phyloP scores from a whole-genome alignment of 2,329 filamentous ascomycete species.

The Colletotrichum phormii region DNA sequence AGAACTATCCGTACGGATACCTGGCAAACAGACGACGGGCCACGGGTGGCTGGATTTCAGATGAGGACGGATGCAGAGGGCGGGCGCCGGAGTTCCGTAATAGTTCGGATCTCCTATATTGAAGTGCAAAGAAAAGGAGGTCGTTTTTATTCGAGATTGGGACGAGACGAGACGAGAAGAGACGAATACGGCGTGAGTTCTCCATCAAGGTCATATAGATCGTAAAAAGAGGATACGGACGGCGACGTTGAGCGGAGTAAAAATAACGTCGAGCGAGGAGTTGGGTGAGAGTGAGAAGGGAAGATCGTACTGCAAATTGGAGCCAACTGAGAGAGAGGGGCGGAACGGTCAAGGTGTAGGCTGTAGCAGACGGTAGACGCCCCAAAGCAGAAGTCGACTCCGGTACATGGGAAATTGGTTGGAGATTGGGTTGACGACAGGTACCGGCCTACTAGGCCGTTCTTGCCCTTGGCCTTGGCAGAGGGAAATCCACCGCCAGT shows the following conservation, averaged over 20 bases:
- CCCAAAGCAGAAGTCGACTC: slow-evolving; percentile 36
- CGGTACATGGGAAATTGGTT: slow-evolving; percentile 39
- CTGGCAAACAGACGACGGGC: slow-evolving; percentile 4
- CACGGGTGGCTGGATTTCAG: slow-evolving; percentile 3
- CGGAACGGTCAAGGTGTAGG: not conserved
- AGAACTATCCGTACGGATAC: not conserved
- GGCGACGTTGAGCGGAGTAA: not conserved
- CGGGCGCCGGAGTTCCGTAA: slow-evolving; percentile 11
- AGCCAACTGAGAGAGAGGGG: slow-evolving; percentile 4
- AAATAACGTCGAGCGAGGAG: not conserved
- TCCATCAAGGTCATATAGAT: slow-evolving; percentile 14
- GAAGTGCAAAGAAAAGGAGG: not conserved
- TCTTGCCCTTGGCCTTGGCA: slow-evolving; percentile 19
- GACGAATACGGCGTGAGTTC: slow-evolving; percentile 32
- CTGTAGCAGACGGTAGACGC: slow-evolving; percentile 9
- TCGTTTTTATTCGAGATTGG: slow-evolving; percentile 7
- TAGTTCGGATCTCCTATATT: slow-evolving; percentile 1
- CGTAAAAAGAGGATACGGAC: slow-evolving; percentile 1
- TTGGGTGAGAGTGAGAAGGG: not conserved
- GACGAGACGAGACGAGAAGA: slow-evolving; percentile 19
- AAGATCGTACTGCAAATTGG: slow-evolving; percentile 26
- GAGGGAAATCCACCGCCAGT: slow-evolving; percentile 6
- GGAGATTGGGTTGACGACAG: slow-evolving; percentile 36
- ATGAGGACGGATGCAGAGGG: slow-evolving; percentile 9
- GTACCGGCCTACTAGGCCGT: slow-evolving; percentile 29